phyloP scores from a whole-genome alignment of 768 basidiomycete genomes.

The Pulveroboletus ravenelii region DNA sequence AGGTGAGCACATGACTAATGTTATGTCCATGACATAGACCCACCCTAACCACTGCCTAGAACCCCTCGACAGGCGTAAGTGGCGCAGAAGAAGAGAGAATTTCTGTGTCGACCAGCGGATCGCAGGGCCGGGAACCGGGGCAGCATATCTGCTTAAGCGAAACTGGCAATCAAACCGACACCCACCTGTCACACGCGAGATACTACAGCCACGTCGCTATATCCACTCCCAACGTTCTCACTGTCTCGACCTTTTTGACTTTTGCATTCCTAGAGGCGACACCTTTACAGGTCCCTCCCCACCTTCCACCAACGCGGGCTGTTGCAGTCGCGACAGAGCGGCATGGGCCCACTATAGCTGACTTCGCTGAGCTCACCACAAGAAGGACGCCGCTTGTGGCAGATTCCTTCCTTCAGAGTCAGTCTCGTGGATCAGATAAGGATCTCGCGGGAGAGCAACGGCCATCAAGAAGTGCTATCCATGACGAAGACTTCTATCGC shows the following conservation, averaged over 20 bases:
- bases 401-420: slow-evolving; percentile 33
- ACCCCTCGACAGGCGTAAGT: slow-evolving; percentile 25
- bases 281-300: slow-evolving; percentile 42
- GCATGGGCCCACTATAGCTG: slow-evolving; percentile 51
- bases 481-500: slow-evolving; percentile 39
- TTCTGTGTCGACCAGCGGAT: slow-evolving; percentile 19
- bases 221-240: slow-evolving; percentile 35
- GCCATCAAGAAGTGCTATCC: slow-evolving; percentile 30
- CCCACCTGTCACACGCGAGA: slow-evolving; percentile 9
- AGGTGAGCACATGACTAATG: slow-evolving; percentile 24
- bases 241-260: slow-evolving; percentile 48
- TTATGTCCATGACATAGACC: not conserved
- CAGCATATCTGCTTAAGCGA: not conserved
- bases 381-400: slow-evolving; percentile 48
- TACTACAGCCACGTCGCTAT: slow-evolving; percentile 22
- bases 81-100: slow-evolving; percentile 14
- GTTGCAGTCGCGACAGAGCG: slow-evolving; percentile 41
- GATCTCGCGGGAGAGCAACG: slow-evolving; percentile 30
- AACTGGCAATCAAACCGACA: slow-evolving; percentile 9
- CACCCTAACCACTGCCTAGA: slow-evolving; percentile 23
- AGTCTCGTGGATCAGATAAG: slow-evolving; percentile 27
- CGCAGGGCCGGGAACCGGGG: slow-evolving; percentile 19
- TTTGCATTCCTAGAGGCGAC: slow-evolving; percentile 49
- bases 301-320: slow-evolving; percentile 47
- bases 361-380: slow-evolving; percentile 40